Evolutionary conservation across 2,329 filamentous ascomycete species (phyloP).

Genomic region (Fusarium chaquense): DNA sequence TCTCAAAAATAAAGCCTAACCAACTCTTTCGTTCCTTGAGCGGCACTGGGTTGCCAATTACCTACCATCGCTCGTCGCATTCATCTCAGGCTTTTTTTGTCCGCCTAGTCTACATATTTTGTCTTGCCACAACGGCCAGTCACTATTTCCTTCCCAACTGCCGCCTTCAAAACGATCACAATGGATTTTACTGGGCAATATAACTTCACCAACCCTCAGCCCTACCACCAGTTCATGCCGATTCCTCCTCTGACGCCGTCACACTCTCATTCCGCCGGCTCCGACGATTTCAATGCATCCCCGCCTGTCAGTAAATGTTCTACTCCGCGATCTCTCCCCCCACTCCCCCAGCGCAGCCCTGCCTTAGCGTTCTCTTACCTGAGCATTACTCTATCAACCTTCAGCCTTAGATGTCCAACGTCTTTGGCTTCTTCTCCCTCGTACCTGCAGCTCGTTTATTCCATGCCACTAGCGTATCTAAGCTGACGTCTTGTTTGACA

Average conservation of each 20-base stretch:
- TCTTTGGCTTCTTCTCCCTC: slow-evolving; percentile 18
- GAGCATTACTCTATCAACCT: slow-evolving; percentile 52
- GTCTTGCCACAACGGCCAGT: neutral
- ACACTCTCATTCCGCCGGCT: slow-evolving; percentile 65
- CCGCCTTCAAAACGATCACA: slow-evolving; percentile 24
- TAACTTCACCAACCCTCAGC: slow-evolving; percentile 61
- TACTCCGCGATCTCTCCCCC: slow-evolving; percentile 45
- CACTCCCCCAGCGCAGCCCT: slow-evolving; percentile 46
- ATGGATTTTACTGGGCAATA: slow-evolving; percentile 67
- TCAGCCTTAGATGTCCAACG: slow-evolving; percentile 26
- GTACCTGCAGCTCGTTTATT: slow-evolving; percentile 33
- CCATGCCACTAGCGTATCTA: slow-evolving; percentile 18
- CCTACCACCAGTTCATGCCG: slow-evolving; percentile 66
- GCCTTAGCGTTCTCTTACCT: slow-evolving; percentile 51
- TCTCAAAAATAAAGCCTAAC: slow-evolving; percentile 16
- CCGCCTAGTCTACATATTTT: neutral
- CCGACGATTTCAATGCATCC: slow-evolving; percentile 68
- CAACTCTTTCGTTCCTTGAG: neutral
- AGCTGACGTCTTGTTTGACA: slow-evolving; percentile 27
- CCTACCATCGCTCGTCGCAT: neutral
- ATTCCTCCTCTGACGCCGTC: slow-evolving; percentile 67
- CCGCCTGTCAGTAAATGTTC: slow-evolving; percentile 62
- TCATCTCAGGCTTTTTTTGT: slow-evolving; percentile 9
- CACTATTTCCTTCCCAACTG: slow-evolving; percentile 12
- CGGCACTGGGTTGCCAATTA: slow-evolving; percentile 13